These are phyloP conservation scores for Veloporphyrellus conicus DNA, from an alignment of 1,284 basidiomycete genomes.

Conservation along the genomic window DNA sequence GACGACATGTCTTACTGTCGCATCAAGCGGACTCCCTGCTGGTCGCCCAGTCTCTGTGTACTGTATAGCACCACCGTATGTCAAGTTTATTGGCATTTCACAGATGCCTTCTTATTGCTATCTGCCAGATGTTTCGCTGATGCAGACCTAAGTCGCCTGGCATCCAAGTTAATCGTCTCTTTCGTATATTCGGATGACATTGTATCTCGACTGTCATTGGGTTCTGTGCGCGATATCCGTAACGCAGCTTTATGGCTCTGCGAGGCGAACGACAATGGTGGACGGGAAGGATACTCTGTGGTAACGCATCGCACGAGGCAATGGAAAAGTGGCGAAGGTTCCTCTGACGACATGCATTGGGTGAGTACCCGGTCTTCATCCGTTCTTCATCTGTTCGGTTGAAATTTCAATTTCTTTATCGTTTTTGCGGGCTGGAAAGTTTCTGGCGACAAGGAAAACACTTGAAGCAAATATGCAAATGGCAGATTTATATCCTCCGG, in stretches of 20 bases:
- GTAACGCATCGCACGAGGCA: conserved; percentile 57
- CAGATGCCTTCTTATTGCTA: conserved; percentile 5
- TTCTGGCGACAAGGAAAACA: conserved; percentile 74
- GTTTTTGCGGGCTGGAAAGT: conserved; percentile 39
- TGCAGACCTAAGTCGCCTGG: conserved; percentile 50
- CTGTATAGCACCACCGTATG: conserved; percentile 76
- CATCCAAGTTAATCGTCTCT: conserved; percentile 62
- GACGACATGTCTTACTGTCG: conserved; percentile 66
- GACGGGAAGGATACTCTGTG: conserved; percentile 53
- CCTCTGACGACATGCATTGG: conserved; percentile 59
- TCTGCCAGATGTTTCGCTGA: conserved; percentile 54
- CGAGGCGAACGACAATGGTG: conserved; percentile 52
- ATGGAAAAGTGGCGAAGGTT: conserved; percentile 55
- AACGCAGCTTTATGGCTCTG: conserved; percentile 76
- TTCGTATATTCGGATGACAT: conserved; percentile 81
- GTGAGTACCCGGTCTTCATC: conserved; percentile 41
- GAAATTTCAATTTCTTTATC: conserved; percentile 5
- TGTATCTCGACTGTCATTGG: conserved; percentile 73
- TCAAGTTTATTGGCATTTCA: conserved; percentile 18
- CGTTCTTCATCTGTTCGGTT: too few species aligned
- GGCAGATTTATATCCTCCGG: conserved; percentile 72
- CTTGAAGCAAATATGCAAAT: conserved; percentile 82
- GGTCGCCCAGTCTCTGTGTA: conserved; percentile 69
- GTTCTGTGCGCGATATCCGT: conserved; percentile 71
- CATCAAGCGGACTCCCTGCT: conserved; percentile 64